Evolutionary conservation across 257 asterid species (phyloP).

Genomic region (Ballota nigra): DNA sequence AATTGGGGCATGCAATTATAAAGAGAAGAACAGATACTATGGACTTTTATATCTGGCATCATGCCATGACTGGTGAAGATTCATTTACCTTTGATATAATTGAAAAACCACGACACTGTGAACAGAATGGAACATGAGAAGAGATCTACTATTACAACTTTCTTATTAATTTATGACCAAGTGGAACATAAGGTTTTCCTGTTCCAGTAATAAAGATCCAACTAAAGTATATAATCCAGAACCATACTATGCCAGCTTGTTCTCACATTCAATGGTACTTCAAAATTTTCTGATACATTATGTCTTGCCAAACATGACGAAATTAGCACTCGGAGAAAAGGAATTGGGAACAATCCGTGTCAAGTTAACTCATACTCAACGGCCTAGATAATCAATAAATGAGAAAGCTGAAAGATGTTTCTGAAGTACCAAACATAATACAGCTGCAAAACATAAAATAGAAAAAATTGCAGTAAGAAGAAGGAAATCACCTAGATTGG

Average conservation of each 20-base stretch:
- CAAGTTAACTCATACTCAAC: not conserved
- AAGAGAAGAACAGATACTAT: not conserved
- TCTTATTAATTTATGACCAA: not conserved
- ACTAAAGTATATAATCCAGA: not conserved
- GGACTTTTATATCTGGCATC: not conserved
- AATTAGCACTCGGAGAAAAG: not conserved
- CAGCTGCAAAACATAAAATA: not conserved
- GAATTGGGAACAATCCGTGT: not conserved
- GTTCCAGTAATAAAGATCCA: not conserved
- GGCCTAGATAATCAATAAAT: not conserved
- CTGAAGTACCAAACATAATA: not conserved
- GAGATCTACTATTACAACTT: not conserved
- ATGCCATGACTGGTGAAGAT: not conserved
- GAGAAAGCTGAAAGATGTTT: not conserved
- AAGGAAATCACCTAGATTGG: not conserved
- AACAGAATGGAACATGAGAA: not conserved
- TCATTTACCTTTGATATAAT: not conserved
- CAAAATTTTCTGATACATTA: not conserved
- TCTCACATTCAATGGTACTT: not conserved
- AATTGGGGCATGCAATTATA: not conserved
- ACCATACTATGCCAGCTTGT: not conserved
- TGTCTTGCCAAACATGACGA: not conserved
- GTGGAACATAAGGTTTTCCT: not conserved
- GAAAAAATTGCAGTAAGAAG: too few relatives aligned
- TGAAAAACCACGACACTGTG: not conserved